Evolutionary conservation across 148 eudicot species (phyloP), one percentile per base, ranked within the genome.

Genomic region (Heliosperma pusillum): DNA sequence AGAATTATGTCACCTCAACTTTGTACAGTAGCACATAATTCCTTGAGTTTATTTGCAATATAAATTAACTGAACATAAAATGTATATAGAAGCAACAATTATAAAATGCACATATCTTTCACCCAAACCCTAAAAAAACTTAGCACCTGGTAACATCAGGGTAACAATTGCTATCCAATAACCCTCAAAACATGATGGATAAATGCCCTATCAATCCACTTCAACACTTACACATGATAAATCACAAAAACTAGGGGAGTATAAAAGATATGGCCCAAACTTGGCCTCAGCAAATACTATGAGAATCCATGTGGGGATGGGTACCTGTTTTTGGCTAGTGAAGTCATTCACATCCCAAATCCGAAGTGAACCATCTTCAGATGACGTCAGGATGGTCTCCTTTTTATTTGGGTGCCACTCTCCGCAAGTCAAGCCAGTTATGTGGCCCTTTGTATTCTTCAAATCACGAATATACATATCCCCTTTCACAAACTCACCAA

Each of bases 391-490:
- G 76, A 94, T 77, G 26, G 92, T 91, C 78, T 94, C 97, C 81
- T 82, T 94, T 60, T 85, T 82, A 79, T 85, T 80, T 15, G 98
- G 98, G 72, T 94, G 96, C 98, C 98, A 94, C 83, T 94, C 98
- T 79, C 98, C 98, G 81, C 98, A 88, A 25, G 93, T 91, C 87
- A 94, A 74, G 80, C 98, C 98, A 73, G 96, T 77, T 79, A 94
- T 94, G 85, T 94, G 98, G 79, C 98, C 98, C 80, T 94, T 94
- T 1, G 98, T 94, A 77, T 94, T 90, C 90, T 94, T 91, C 33
- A 94, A 95, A 79, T 94, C 98, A 85, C 98, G 93, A 59, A 94
- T 94, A 84, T 94, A 94, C 98, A 94, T 94, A 82, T 94, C 98
- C 64, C 98, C 98, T 76, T 90, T 94, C 20, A 91, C 77, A 78